Evolutionary conservation across 805 yeast genomes (phyloP), one percentile per base, ranked within the genome.

Genomic region (Wickerhamiella shivajii): DNA sequence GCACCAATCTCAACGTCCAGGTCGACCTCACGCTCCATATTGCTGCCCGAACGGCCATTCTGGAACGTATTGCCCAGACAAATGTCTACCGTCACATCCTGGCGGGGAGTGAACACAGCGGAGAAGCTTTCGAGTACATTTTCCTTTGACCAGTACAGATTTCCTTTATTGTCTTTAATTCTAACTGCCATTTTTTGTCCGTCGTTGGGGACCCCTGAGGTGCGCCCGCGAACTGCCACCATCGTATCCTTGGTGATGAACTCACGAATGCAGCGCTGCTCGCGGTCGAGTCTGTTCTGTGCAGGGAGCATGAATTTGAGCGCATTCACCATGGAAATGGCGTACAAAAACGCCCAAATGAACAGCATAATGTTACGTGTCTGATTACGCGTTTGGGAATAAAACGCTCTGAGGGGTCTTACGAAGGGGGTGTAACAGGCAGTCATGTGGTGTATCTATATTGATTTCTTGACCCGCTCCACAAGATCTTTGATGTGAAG

Each of bases 1-100:
- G 96, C 80, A 27, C 98, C 98, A 41, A 84, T 74, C 57, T 90
- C 97, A 39, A 90, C 76, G 43, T 85, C 96, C 49, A 90, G 63
- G 51, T 84, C 95, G 46, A 90, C 63, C 34, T 76, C 76, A 56
- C 97, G 75, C 39, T 60, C 55, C 44, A 67, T 48, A 19, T 63
- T 53, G n/a, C n/a, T n/a, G 29, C 63, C 60, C 18, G 67, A 66
- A 36, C 39, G 31, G 33, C 52, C 47, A 17, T 29, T 27, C 47
- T 59, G 54, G 28, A 57, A 53, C 31, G 63, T 54, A 56, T 90
- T 87, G 39, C 75, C 77, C 59, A 90, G 78, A 58, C 98, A 90
- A 36, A 90, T 71, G 58, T 90, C 98, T 53, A 90, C 74, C 2
- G 93, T 79, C 27, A 87, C 76, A 41, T 76, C 71, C 17, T 76